A percentile compares a stretch with the other conserved stretches of the same genome.
phyloP scores from a whole-genome alignment of 257 asterid species.

The Penstemon barbatus region DNA sequence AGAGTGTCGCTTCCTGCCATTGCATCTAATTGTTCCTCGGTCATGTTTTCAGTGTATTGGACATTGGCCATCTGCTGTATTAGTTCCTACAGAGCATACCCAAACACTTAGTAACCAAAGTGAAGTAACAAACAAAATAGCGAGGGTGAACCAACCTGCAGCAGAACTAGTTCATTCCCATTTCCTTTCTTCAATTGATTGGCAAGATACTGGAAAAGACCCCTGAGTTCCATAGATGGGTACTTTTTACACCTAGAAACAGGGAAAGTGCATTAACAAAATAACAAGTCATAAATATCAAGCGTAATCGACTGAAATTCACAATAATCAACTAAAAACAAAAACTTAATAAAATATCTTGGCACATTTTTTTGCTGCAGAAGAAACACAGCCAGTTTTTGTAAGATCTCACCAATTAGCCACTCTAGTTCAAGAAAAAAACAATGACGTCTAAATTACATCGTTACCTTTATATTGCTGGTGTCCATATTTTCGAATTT shows the following conservation, averaged over 20 bases:
- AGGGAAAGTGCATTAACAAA: slow-evolving; percentile 21
- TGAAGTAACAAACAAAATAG: slow-evolving; percentile 24
- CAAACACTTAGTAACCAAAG: slow-evolving; percentile 23
- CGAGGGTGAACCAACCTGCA: slow-evolving; percentile 59
- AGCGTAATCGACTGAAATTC: slow-evolving; percentile 27
- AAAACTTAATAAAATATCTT: background rate
- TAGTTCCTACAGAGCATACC: slow-evolving; percentile 69
- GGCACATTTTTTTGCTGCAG: background rate
- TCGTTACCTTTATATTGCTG: background rate
- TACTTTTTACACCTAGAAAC: slow-evolving; percentile 90
- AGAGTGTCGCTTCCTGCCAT: slow-evolving; percentile 99
- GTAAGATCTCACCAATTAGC: background rate
- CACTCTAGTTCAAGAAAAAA: slow-evolving; percentile 14
- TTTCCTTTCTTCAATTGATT: slow-evolving; percentile 95
- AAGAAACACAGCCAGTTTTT: background rate
- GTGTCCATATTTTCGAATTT: background rate
- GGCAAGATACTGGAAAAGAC: slow-evolving; percentile 96
- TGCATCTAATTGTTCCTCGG: slow-evolving; percentile 97
- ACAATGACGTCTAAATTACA: background rate
- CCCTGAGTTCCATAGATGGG: slow-evolving; percentile 99
- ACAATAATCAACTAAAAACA: slow-evolving; percentile 17
- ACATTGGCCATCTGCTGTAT: slow-evolving; percentile 99
- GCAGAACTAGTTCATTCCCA: slow-evolving; percentile 95
- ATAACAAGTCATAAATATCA: slow-evolving; percentile 21
- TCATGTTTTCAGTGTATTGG: slow-evolving; percentile 98